A percentile compares a stretch with the other conserved stretches of the same genome.
phyloP scores from a whole-genome alignment of 352 stramenopile genomes.

The Globisporangium cystogenes region DNA sequence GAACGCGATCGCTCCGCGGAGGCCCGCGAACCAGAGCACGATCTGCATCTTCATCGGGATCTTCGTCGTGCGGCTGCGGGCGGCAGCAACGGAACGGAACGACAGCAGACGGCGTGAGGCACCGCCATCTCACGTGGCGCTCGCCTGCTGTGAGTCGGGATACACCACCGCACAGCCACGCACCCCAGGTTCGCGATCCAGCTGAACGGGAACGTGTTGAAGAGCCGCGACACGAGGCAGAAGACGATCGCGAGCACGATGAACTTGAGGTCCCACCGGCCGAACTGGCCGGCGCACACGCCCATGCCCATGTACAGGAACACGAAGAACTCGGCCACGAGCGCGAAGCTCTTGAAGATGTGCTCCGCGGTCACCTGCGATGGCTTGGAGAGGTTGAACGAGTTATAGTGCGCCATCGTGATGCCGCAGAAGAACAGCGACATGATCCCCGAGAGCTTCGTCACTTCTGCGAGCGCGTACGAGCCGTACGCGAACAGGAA shows the following conservation, averaged over 20 bases:
- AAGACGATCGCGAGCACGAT: constrained; percentile 85
- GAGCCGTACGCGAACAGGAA: constrained; percentile 70
- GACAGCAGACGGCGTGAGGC: too few species aligned
- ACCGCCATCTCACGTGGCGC: too few species aligned
- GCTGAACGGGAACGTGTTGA: constrained; percentile 94
- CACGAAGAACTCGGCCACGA: constrained; percentile 71
- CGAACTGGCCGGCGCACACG: constrained; percentile 59
- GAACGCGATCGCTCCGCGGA: constrained; percentile 79
- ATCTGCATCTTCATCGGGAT: constrained; percentile 90
- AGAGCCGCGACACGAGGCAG: constrained; percentile 77
- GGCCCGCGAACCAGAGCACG: constrained; percentile 89
- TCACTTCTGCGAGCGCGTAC: constrained; percentile 59
- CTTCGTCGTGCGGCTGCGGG: constrained; percentile 43
- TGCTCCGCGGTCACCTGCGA: constrained; percentile 64
- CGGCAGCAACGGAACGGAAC: constrained; percentile 4
- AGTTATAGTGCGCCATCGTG: constrained; percentile 81
- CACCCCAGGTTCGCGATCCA: constrained; percentile 56
- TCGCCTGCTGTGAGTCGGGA: too few species aligned
- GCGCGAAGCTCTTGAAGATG: constrained; percentile 72
- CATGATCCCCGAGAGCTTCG: constrained; percentile 88
- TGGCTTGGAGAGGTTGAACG: constrained; percentile 66
- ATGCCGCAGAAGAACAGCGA: constrained; percentile 90
- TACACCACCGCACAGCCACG: neutral
- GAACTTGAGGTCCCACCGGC: constrained; percentile 83
- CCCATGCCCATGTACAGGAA: constrained; percentile 80